A percentile compares a stretch with the other conserved stretches of the same genome.
These are phyloP conservation scores for Serpula lacrymans DNA, from an alignment of 768 basidiomycete genomes.

Conservation along the genomic window DNA sequence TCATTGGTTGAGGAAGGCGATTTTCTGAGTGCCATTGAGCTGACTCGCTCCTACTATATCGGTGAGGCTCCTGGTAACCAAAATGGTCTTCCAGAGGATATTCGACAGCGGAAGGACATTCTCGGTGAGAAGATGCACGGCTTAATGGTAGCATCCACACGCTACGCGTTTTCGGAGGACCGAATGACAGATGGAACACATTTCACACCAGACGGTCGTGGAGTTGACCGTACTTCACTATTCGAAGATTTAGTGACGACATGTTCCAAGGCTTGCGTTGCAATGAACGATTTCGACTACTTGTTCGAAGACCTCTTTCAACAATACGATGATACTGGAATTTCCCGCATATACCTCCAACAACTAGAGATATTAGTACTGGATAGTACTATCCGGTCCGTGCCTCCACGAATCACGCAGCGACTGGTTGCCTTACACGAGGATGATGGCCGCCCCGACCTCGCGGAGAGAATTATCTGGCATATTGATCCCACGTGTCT, in stretches of 20 bases:
- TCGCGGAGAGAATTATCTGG: conserved; percentile 90
- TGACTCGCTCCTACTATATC: conserved; percentile 77
- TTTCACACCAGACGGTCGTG: conserved; percentile 73
- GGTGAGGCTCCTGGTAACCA: conserved; percentile 80
- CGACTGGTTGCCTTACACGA: conserved; percentile 77
- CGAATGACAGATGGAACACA: conserved; percentile 91
- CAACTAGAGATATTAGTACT: conserved; percentile 84
- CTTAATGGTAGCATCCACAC: conserved; percentile 83
- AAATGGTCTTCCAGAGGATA: conserved; percentile 77
- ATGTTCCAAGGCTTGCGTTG: conserved; percentile 75
- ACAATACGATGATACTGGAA: conserved; percentile 80
- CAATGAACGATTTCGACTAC: conserved; percentile 78
- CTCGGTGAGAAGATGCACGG: conserved; percentile 76
- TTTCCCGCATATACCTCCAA: conserved; percentile 76
- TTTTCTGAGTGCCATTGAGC: conserved; percentile 86
- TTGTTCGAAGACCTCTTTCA: conserved; percentile 94
- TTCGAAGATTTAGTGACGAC: conserved; percentile 85
- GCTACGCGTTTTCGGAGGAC: conserved; percentile 92
- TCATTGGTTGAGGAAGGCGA: conserved; percentile 80
- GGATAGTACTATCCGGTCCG: conserved; percentile 60
- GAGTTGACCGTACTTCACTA: conserved; percentile 86
- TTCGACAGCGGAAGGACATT: conserved; percentile 51
- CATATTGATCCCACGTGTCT: conserved; percentile 89
- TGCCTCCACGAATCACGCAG: conserved; percentile 89
- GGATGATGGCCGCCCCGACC: conserved; percentile 62